These are phyloP conservation scores for Casuarina equisetifolia DNA, from an alignment of 306 rosid genomes.

Conservation along the genomic window DNA sequence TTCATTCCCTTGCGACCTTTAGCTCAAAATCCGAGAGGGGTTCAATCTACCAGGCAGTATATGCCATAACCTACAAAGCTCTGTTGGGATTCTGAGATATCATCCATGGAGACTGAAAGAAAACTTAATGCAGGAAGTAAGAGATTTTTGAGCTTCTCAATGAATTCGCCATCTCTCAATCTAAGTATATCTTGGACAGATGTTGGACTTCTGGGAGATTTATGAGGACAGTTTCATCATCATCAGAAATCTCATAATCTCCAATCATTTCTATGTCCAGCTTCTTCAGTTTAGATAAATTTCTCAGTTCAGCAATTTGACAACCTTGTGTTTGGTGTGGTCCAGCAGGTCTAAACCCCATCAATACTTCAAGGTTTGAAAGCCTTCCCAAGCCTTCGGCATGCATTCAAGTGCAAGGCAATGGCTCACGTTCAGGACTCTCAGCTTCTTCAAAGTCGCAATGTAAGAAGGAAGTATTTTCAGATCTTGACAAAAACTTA, in stretches of 20 bases:
- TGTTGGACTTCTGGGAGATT: slow-evolving; percentile 36
- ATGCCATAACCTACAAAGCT: no score
- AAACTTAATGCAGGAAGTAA: slow-evolving; percentile 17
- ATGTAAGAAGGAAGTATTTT: slow-evolving; percentile 30
- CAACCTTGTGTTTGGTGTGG: slow-evolving; percentile 32
- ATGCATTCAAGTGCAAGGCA: slow-evolving; percentile 33
- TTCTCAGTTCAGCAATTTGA: slow-evolving; percentile 28
- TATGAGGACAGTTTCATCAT: slow-evolving; percentile 29
- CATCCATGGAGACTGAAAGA: no score
- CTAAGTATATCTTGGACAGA: slow-evolving; percentile 32
- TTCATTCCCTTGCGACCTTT: no score
- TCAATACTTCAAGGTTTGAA: slow-evolving; percentile 37
- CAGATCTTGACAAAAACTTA: slow-evolving; percentile 33
- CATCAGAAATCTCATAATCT: slow-evolving; percentile 27
- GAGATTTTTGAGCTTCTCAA: slow-evolving; percentile 23
- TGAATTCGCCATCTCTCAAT: slow-evolving; percentile 26
- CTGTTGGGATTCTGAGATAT: no score
- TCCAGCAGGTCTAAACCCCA: slow-evolving; percentile 39
- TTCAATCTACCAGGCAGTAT: no score
- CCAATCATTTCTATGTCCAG: slow-evolving; percentile 25
- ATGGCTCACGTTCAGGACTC: slow-evolving; percentile 22
- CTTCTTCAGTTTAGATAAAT: slow-evolving; percentile 24
- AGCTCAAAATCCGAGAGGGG: no score
- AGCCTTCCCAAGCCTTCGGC: slow-evolving; percentile 40
- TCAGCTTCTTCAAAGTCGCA: slow-evolving; percentile 32